Conservation (phyloP, 495 filamentous ascomycete species). For the Chaetomium fimeti region DNA sequence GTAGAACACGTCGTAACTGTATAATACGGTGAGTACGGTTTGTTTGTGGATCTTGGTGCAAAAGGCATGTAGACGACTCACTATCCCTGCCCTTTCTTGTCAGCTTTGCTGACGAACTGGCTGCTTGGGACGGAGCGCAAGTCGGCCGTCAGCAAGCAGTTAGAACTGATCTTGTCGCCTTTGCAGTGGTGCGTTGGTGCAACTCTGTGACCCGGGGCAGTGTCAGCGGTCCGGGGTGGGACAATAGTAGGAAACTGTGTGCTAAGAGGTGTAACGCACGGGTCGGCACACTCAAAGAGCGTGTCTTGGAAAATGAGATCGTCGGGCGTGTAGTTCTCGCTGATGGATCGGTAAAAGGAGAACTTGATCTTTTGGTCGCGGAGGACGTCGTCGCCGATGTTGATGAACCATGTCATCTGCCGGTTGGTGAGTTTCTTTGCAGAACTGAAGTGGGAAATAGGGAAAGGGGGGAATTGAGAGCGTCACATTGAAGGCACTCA, state of each 20-base stretch:
- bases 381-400: not conserved
- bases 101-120: not conserved
- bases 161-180: not conserved
- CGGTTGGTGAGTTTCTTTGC: not conserved
- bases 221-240: not conserved
- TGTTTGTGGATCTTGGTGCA: not conserved
- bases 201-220: not conserved
- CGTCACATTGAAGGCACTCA: not conserved
- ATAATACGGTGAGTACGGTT: too few relatives aligned
- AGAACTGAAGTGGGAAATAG: not conserved
- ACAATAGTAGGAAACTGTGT: not conserved
- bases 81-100: not conserved
- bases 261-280: not conserved
- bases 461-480: not conserved
- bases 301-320: not conserved
- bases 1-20: not conserved
- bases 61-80: not conserved
- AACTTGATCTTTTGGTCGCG: not conserved
- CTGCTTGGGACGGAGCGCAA: not conserved
- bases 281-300: not conserved
- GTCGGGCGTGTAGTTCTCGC: not conserved
- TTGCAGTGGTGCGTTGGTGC: not conserved
- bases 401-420: slow-evolving; percentile 8
- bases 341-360: not conserved
- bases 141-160: not conserved